phyloP scores from a whole-genome alignment of 1,284 basidiomycete genomes.

The Abortiporus biennis region DNA sequence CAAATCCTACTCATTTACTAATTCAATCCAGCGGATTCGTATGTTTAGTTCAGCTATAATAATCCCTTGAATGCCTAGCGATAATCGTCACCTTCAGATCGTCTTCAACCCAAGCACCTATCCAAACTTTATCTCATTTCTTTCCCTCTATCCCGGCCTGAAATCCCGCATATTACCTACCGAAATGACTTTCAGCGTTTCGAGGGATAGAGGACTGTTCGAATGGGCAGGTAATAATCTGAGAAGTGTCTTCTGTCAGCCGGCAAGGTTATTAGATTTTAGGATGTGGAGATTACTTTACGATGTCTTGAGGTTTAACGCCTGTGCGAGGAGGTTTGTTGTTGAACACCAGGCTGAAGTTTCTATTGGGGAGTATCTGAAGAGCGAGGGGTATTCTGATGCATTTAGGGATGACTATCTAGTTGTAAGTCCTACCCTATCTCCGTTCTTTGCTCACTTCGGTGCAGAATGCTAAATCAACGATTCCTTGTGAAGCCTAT shows the following conservation, averaged over 20 bases:
- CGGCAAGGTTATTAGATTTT: slow-evolving; percentile 54
- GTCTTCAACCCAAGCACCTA: slow-evolving; percentile 78
- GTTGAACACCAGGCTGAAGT: slow-evolving; percentile 28
- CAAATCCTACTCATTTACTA: neutral
- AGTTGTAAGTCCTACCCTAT: slow-evolving; percentile 60
- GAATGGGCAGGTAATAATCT: slow-evolving; percentile 73
- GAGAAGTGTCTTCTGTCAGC: slow-evolving; percentile 62
- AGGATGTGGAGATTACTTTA: slow-evolving; percentile 74
- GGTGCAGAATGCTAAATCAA: slow-evolving; percentile 4
- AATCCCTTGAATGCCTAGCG: neutral
- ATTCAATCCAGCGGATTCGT: slow-evolving; percentile 42
- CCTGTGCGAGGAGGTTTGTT: slow-evolving; percentile 47
- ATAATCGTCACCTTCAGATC: slow-evolving; percentile 40
- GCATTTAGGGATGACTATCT: slow-evolving; percentile 76
- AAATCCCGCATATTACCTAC: slow-evolving; percentile 43
- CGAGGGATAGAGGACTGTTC: slow-evolving; percentile 59
- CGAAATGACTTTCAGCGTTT: slow-evolving; percentile 78
- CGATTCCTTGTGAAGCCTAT: slow-evolving; percentile 57
- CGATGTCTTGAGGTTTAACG: slow-evolving; percentile 77
- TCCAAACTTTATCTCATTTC: slow-evolving; percentile 77
- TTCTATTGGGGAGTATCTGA: slow-evolving; percentile 68
- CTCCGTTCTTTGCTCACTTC: slow-evolving; percentile 1
- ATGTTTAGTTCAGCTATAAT: slow-evolving; percentile 16
- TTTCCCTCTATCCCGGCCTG: slow-evolving; percentile 45
- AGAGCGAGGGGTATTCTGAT: slow-evolving; percentile 60